Percentiles rank a stretch among this genome's conserved stretches.
Evolutionary conservation across 202 grass and related monocot genomes (phyloP).

Genomic region (Eragrostis tef): DNA sequence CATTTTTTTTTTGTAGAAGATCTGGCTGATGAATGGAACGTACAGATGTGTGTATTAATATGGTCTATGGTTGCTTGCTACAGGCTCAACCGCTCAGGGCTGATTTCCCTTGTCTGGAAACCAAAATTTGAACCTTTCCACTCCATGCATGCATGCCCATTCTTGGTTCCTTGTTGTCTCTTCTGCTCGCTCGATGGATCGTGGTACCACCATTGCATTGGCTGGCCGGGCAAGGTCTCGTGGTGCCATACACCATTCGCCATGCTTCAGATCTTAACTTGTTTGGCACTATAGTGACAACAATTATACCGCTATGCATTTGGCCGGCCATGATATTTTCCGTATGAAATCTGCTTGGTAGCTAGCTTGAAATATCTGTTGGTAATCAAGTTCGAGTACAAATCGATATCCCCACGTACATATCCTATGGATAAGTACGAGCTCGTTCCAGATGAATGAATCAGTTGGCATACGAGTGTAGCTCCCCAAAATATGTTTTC

Average conservation of each 20-base stretch:
- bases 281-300: constrained; percentile 59
- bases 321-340: constrained; percentile 48
- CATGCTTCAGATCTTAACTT: constrained; percentile 37
- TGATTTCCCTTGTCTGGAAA: constrained; percentile 2
- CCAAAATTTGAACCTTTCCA: constrained; percentile 18
- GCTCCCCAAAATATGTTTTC: not conserved
- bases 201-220: constrained; percentile 30
- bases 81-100: not conserved
- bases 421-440: not conserved
- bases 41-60: not conserved
- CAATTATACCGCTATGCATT: not conserved
- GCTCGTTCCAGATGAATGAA: not conserved
- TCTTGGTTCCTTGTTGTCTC: not conserved
- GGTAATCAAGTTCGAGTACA: not conserved
- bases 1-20: not conserved
- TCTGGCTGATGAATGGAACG: not conserved
- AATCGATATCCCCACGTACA: not conserved
- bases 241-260: constrained; percentile 43
- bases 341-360: not conserved
- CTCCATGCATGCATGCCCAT: not conserved
- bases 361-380: not conserved
- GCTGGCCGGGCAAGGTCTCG: constrained; percentile 38
- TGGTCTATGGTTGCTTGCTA: not conserved
- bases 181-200: not conserved
- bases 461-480: too few relatives aligned